Evolutionary conservation across 768 basidiomycete genomes (phyloP), one percentile per base, ranked within the genome.

Genomic region (Cytidiella melzeri): DNA sequence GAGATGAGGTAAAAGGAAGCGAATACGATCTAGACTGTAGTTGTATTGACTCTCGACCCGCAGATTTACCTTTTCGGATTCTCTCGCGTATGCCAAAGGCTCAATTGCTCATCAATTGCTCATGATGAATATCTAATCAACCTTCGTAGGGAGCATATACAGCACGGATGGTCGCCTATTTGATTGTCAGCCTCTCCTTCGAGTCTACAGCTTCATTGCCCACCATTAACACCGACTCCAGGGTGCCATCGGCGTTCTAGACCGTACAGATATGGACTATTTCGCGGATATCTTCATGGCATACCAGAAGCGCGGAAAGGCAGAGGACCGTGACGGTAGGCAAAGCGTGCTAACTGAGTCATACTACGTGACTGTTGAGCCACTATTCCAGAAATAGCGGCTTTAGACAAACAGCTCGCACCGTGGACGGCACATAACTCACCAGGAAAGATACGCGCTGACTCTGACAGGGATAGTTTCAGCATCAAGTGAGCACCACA

Each of bases 1-100:
- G 83, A 43, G 86, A 88, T 63, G 85, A 88, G 71, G 85, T 83
- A 55, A 20, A 58, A 3, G 25, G 26, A 45, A 18, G 23, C 42
- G 25, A n/a, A 24, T 13, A 26, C 25, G 23, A 48, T 34, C 21
- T n/a, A n/a, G n/a, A n/a, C n/a, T n/a, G n/a, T n/a, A 23, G 15
- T 13, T 25, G 13, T n/a, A 37, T 7, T 24, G 5, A 25, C 27
- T 13, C 27, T 25, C 28, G 20, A 38, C 23, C 41, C 23, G 5
- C 48, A 87, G 85, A 80, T 88, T 12, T 87, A 83, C 62, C 71
- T 87, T 24, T 88, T 88, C 63, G 86, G 86, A 5, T 87, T 87
- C 63, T 87, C 84, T 13, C 71, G 85, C 61, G 83, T 83, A 60
- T 52, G 74, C n/a, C 39, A 9, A 19, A 26, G 24, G 15, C 15